Conservation (phyloP, 169 alveolate species). For the Plasmodium chabaudi region DNA sequence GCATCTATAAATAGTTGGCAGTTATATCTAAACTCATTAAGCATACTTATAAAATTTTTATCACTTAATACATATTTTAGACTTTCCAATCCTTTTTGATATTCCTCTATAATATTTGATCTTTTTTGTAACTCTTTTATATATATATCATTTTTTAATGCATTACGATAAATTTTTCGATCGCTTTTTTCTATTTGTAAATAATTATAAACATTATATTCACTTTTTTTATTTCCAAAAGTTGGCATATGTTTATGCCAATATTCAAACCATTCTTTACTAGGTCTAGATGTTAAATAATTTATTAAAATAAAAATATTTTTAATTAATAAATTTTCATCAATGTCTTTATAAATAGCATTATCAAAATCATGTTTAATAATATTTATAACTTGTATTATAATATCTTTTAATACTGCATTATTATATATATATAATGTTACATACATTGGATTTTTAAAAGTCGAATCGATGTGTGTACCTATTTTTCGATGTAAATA, state of each 20-base stretch:
- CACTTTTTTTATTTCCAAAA: conserved; percentile 36
- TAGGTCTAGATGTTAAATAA: conserved; percentile 48
- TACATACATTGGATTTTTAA: conserved; percentile 70
- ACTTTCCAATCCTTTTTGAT: conserved; percentile 62
- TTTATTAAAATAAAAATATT: conserved; percentile 36
- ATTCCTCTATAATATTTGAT: conserved; percentile 55
- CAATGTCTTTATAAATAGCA: conserved; percentile 56
- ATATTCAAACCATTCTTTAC: conserved; percentile 64
- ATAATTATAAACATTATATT: conserved; percentile 50
- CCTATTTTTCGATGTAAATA: conserved; percentile 54
- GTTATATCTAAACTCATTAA: conserved; percentile 59
- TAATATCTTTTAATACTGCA: conserved; percentile 43
- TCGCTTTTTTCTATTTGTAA: conserved; percentile 40
- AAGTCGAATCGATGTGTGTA: conserved; percentile 49
- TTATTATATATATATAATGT: conserved; percentile 51
- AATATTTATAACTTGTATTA: conserved; percentile 40
- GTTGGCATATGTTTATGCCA: conserved; percentile 68
- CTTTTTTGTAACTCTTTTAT: conserved; percentile 70
- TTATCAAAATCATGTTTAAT: conserved; percentile 47
- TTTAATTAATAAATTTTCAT: conserved; percentile 30
- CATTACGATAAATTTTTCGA: conserved; percentile 23
- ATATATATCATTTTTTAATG: conserved; percentile 52
- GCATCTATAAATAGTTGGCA: conserved; percentile 65
- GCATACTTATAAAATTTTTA: conserved; percentile 21
- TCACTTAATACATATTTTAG: conserved; percentile 35